Percentiles rank a stretch among this genome's conserved stretches.
Conservation (phyloP, 2,329 filamentous ascomycete genomes). For the Trichoderma cornu-damae region DNA sequence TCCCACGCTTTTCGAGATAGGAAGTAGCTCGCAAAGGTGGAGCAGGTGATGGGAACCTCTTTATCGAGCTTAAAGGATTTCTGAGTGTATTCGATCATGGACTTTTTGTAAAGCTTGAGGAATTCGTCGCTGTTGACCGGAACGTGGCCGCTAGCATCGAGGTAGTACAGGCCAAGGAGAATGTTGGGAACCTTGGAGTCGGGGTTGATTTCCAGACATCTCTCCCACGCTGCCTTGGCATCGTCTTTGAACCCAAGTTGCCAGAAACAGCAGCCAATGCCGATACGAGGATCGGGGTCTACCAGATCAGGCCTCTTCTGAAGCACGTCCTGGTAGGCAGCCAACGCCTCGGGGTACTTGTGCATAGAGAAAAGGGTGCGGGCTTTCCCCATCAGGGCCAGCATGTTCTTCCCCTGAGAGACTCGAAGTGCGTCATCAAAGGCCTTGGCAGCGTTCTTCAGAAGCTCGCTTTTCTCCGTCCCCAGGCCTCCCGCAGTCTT, state of each 20-base stretch:
- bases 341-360: slow-evolving; percentile 77
- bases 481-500: slow-evolving; percentile 63
- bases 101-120: slow-evolving; percentile 77
- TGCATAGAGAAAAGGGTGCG: slow-evolving; percentile 81
- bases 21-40: slow-evolving; percentile 87
- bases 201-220: slow-evolving; percentile 72
- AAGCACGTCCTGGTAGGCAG: slow-evolving; percentile 81
- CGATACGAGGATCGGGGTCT: slow-evolving; percentile 92
- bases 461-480: slow-evolving; percentile 68
- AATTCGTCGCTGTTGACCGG: slow-evolving; percentile 82
- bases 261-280: slow-evolving; percentile 96
- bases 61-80: slow-evolving; percentile 93
- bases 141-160: slow-evolving; percentile 79
- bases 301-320: slow-evolving; percentile 79
- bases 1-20: slow-evolving; percentile 72
- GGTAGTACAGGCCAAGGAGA: slow-evolving; percentile 81
- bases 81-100: slow-evolving; percentile 91
- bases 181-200: slow-evolving; percentile 88
- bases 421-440: slow-evolving; percentile 90
- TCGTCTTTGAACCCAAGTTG: slow-evolving; percentile 91
- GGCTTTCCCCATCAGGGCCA: slow-evolving; percentile 86
- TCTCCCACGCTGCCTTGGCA: slow-evolving; percentile 84
- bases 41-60: slow-evolving; percentile 81
- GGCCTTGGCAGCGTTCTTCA: slow-evolving; percentile 81
- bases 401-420: slow-evolving; percentile 81